Base-by-base conservation (phyloP, 345 rosid genomes). In the Kernera saxatilis region DNA sequence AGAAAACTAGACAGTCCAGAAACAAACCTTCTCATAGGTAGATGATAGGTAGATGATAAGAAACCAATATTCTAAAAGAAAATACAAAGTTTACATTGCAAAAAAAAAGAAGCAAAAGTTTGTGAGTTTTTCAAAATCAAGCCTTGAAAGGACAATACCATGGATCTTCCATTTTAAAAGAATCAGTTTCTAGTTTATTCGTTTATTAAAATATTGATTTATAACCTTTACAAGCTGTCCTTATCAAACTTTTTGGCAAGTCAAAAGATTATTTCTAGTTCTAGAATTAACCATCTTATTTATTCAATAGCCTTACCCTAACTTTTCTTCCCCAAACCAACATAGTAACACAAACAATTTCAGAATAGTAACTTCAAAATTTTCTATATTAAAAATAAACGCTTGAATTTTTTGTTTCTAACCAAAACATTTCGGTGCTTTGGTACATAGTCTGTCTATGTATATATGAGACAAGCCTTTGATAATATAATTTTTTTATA, bases 121-220 rank as follows among this genome's bases (percentile, higher is more conserved):
- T 70, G 40, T 25, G 41, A 13, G 13, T 13, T 36, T 15, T 33
- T 17, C 12, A 43, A 41, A 69, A 22, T 3, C 33, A 56, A 59
- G 18, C 1, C 8, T 49, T 22, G 51, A 58, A 32, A 70, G 67
- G 19, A 70, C 51, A 70, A 59, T 59, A 18, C 74, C 74, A 70
- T 49, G 67, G 67, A 70, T 70, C 67, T 48, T 48, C 67, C 67
- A 70, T 70, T 36, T 26, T 8, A 8, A 59, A 27, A 48, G 74
- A 37, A 56, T 56, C 62, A 56, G 27, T 55, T 54, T 54, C 5
- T 29, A 15, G 59, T 30, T 54, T 17, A 54, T 30, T 29, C 8
- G 59, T 30, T 54, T 17, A 54, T 30, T 18, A 2, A 54, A 54
- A 32, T 56, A 11, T 19, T 32, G 5, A 30, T 15, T 17, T 30